These are phyloP conservation scores for Suillus ampliporus DNA, from an alignment of 768 basidiomycete species.

Conservation along the genomic window DNA sequence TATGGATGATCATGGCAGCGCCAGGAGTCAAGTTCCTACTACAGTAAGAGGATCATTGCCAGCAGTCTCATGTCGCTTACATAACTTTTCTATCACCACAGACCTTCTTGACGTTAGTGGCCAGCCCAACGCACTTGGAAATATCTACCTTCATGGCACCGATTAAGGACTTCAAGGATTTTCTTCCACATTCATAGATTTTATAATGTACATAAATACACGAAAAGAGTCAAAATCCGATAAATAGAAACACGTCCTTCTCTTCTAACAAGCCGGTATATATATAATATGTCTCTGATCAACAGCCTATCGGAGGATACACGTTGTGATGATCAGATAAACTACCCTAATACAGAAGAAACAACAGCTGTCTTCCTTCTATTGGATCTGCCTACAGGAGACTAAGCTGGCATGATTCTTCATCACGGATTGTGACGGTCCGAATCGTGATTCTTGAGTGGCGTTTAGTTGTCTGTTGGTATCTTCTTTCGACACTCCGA, in stretches of 20 bases:
- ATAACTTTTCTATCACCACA: conserved; percentile 21
- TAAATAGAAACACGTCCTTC: too few species aligned
- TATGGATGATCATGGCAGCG: conserved; percentile 38
- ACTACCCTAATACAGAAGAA: too few species aligned
- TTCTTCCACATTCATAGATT: not conserved
- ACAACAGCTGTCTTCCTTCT: too few species aligned
- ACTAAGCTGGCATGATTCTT: not conserved
- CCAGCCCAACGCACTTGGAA: conserved; percentile 49
- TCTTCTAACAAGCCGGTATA: not conserved
- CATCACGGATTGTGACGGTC: not conserved
- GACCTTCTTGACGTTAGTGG: conserved; percentile 52
- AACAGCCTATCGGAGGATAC: not conserved
- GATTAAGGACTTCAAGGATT: too few species aligned
- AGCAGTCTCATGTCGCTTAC: not conserved
- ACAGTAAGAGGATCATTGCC: conserved; percentile 41
- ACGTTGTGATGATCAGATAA: not conserved
- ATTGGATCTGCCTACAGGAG: too few species aligned
- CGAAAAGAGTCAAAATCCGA: too few species aligned
- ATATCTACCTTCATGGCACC: conserved; percentile 47
- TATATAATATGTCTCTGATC: not conserved
- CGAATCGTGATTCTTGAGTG: conserved; percentile 5
- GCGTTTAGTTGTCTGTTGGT: not conserved
- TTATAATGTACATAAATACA: not conserved
- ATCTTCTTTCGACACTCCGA: conserved; percentile 3
- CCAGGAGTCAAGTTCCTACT: conserved; percentile 43